phyloP scores from a whole-genome alignment of 2,329 filamentous ascomycete genomes.

The Botryosphaeria dothidea region DNA sequence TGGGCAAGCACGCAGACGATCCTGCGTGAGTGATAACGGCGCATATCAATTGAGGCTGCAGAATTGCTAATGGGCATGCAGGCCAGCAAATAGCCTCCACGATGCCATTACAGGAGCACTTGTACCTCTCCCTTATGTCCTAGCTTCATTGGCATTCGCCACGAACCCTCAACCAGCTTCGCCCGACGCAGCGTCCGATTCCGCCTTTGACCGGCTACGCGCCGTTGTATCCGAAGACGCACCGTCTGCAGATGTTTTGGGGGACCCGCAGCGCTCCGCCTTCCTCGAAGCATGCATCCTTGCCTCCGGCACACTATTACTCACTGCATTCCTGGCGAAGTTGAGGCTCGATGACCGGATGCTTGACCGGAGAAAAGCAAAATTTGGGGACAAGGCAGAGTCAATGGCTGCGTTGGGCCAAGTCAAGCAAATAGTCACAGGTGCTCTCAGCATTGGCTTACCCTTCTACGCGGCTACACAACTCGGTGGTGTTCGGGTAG shows the following conservation, averaged over 20 bases:
- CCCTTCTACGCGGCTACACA: slow-evolving; percentile 60
- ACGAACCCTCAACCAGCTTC: neutral
- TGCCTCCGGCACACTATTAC: slow-evolving; percentile 47
- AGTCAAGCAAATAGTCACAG: slow-evolving; percentile 29
- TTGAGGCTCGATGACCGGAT: slow-evolving; percentile 32
- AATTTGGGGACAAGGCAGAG: slow-evolving; percentile 20
- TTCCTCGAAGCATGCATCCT: slow-evolving; percentile 48
- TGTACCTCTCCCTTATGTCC: slow-evolving; percentile 50
- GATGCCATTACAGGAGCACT: slow-evolving; percentile 54
- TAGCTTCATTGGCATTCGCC: slow-evolving; percentile 48
- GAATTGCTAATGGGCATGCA: slow-evolving; percentile 19
- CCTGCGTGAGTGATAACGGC: slow-evolving; percentile 13
- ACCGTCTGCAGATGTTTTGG: neutral
- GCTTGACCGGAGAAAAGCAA: slow-evolving; percentile 38
- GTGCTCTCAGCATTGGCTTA: slow-evolving; percentile 46
- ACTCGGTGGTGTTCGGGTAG: slow-evolving; percentile 56
- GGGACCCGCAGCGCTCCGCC: slow-evolving; percentile 26
- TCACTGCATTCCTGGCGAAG: slow-evolving; percentile 44
- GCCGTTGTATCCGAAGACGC: slow-evolving; percentile 8
- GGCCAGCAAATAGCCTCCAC: slow-evolving; percentile 39
- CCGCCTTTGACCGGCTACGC: slow-evolving; percentile 11
- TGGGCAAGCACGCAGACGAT: neutral
- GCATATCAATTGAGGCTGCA: neutral
- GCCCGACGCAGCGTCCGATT: neutral
- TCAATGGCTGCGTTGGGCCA: slow-evolving; percentile 8